Conservation (phyloP, 2,329 filamentous ascomycete genomes). For the Pseudogymnoascus sp. region DNA sequence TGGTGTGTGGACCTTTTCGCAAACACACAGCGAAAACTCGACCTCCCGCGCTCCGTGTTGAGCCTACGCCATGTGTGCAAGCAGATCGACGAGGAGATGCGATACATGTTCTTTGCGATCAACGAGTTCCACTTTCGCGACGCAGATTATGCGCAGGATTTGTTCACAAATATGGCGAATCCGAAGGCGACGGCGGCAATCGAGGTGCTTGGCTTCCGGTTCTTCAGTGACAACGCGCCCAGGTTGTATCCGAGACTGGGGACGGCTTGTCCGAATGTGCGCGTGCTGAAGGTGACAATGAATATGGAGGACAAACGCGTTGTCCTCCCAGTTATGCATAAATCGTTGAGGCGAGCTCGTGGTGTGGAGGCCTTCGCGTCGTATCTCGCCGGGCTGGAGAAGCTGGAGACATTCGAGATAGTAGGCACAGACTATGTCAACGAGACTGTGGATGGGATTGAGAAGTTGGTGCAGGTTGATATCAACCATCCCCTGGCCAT, state of each 20-base stretch:
- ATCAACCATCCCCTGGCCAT: neutral
- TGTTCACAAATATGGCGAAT: neutral
- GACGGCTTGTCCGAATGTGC: neutral
- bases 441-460: neutral
- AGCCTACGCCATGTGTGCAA: neutral
- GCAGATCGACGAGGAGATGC: neutral
- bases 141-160: neutral
- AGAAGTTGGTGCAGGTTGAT: neutral
- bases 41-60: neutral
- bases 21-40: neutral
- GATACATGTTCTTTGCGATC: neutral
- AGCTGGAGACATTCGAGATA: neutral
- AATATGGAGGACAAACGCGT: neutral
- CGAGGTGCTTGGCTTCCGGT: neutral
- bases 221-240: neutral
- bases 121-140: neutral
- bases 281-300: neutral
- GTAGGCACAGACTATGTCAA: neutral
- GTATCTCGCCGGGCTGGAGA: neutral
- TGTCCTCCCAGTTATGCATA: too few relatives aligned
- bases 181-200: neutral
- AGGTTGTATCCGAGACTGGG: neutral
- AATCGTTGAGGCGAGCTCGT: neutral
- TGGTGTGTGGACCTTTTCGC: neutral
- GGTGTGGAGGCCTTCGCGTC: neutral